These are phyloP conservation scores for Besnoitia besnoiti DNA, from an alignment of 169 alveolate genomes.

Conservation along the genomic window DNA sequence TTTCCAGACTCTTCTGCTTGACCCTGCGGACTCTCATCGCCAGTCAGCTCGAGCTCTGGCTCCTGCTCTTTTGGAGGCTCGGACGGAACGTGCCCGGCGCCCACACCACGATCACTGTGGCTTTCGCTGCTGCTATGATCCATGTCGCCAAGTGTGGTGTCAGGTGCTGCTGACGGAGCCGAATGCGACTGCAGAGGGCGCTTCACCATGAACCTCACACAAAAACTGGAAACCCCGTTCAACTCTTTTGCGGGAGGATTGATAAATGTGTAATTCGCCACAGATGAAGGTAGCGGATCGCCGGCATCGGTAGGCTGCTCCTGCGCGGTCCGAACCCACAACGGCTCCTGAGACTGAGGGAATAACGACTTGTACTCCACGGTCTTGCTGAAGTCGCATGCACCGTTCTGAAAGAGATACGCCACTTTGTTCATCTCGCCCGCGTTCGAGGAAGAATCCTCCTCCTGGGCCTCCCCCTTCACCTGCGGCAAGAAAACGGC, in stretches of 20 bases:
- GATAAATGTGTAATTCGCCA: background rate
- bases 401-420: background rate
- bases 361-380: background rate
- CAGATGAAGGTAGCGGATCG: background rate
- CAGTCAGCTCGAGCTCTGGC: too few species aligned
- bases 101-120: background rate
- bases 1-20: too few species aligned
- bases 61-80: too few species aligned
- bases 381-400: slow-evolving; percentile 3
- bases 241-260: background rate
- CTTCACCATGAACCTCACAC: background rate
- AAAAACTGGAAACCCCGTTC: background rate
- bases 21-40: too few species aligned
- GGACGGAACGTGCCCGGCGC: background rate
- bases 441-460: background rate
- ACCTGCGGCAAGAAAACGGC: background rate
- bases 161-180: too few species aligned
- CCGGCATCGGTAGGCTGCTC: background rate
- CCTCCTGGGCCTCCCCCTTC: background rate
- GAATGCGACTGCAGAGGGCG: too few species aligned
- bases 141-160: too few species aligned
- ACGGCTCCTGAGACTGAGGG: background rate
- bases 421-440: background rate
- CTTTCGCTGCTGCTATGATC: too few species aligned
- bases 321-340: background rate